Evolutionary conservation across 202 grass and related monocot species (phyloP), one percentile per base, ranked within the genome.

Genomic region (Saccharum hybrid): DNA sequence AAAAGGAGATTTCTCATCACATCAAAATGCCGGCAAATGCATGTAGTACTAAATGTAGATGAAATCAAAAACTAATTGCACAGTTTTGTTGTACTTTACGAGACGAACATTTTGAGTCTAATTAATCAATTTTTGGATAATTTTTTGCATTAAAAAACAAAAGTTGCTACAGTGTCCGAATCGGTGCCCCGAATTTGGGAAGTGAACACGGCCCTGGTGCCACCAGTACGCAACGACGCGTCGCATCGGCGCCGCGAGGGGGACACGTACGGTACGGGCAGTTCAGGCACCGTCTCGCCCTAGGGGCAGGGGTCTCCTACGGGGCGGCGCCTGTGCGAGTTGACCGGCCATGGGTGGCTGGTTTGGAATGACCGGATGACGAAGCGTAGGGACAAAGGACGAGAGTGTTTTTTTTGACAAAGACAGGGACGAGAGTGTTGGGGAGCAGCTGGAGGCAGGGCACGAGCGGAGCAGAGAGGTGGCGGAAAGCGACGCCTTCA

Each of bases 401-500:
- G 45, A 18, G 46, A 13, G 6, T 31, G 70, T n/a, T 46, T 30
- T 28, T 28, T 28, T 28, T 28, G 28, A 28, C 28, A 28, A 28
- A 28, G 28, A 28, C 28, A 28, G 28, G 26, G 70, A 33, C 14
- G 45, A 18, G 46, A 13, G 6, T 31, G 70, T 46, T 30, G 71
- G 21, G 19, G 46, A 19, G 73, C 81, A 64, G 71, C 61, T 66
- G 81, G 71, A 65, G 43, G 63, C 43, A 48, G 26, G 21, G 10
- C 26, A 18, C 6, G 42, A 10, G 42, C 48, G 48, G 4, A 4
- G 48, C 30, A 31, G 43, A 8, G 64, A 39, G 46, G 64, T 68
- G 26, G 68, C 22, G 59, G 69, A 51, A 64, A 74, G 56, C 69
- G 43, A 83, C 60, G 70, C 57, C 41, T 7, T 18, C 21, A 83